phyloP scores from a whole-genome alignment of 805 yeast species.

The Tetrapisispora phaffii region DNA sequence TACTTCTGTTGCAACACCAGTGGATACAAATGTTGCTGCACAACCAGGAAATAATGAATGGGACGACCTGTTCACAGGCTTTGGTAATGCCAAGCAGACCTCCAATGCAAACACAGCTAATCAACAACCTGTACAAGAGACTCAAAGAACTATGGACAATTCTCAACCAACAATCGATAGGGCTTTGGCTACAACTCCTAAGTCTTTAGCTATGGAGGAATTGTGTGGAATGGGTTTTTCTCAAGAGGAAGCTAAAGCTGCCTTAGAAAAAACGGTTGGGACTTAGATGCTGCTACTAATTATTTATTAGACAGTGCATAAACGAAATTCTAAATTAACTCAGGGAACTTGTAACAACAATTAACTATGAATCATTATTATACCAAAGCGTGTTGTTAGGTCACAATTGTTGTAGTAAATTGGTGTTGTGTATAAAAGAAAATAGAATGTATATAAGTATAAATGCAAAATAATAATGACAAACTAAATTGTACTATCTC shows the following conservation, averaged over 20 bases:
- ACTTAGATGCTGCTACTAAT: constrained; percentile 81
- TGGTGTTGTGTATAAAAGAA: too few relatives aligned
- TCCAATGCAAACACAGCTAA: neutral
- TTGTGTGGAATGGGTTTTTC: constrained; percentile 85
- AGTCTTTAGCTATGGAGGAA: constrained; percentile 58
- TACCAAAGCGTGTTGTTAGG: neutral
- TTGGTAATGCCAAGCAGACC: constrained; percentile 41
- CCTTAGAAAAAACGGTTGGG: constrained; percentile 65
- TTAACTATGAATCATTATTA: too few relatives aligned
- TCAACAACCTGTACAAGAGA: neutral
- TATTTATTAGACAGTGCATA: constrained; percentile 63
- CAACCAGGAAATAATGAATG: constrained; percentile 57
- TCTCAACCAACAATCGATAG: constrained; percentile 14
- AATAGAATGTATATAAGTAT: neutral
- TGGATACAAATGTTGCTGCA: constrained; percentile 7
- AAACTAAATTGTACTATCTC: too few relatives aligned
- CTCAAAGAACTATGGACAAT: constrained; percentile 3
- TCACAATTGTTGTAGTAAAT: neutral
- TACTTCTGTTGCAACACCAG: neutral
- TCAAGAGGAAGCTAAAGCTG: constrained; percentile 51
- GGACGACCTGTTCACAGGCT: constrained; percentile 89
- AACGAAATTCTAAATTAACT: constrained; percentile 3
- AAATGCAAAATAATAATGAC: neutral
- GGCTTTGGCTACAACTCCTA: constrained; percentile 36
- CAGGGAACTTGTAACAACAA: too few relatives aligned